phyloP scores from a whole-genome alignment of 148 eudicot genomes.

The Cornus controversa region DNA sequence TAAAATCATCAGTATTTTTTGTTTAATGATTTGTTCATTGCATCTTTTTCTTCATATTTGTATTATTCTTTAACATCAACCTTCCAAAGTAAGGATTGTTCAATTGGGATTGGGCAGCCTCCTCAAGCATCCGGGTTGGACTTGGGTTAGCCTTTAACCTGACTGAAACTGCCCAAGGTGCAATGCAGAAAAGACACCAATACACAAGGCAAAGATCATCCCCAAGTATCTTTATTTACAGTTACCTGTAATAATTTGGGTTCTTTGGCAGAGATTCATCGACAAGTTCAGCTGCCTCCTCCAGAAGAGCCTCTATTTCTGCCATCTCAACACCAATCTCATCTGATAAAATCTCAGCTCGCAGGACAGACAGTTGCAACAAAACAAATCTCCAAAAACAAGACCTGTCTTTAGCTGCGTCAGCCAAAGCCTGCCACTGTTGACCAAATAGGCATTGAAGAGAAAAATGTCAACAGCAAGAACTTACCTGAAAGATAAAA shows the following conservation, averaged over 20 bases:
- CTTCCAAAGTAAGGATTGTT: not conserved
- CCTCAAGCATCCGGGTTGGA: not conserved
- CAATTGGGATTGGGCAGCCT: not conserved
- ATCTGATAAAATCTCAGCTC: constrained; percentile 71
- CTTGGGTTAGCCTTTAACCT: not conserved
- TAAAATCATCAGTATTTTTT: not conserved
- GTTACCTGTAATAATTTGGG: constrained; percentile 91
- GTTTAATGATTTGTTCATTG: constrained; percentile 1
- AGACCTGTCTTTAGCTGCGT: constrained; percentile 64
- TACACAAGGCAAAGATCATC: not conserved
- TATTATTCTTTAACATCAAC: not conserved
- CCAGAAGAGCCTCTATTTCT: constrained; percentile 75
- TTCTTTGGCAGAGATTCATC: constrained; percentile 77
- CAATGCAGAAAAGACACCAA: not conserved
- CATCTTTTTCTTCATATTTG: not conserved
- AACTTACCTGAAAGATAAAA: not conserved
- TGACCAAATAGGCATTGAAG: constrained; percentile 13
- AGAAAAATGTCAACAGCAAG: constrained; percentile 6
- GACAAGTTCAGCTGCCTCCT: constrained; percentile 99
- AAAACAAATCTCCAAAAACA: constrained; percentile 97
- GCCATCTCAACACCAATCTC: constrained; percentile 63
- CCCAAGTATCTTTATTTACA: not conserved
- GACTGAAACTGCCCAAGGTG: not conserved
- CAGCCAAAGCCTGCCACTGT: constrained; percentile 94
- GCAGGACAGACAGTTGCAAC: constrained; percentile 69